Evolutionary conservation across 2,329 filamentous ascomycete genomes (phyloP).

Genomic region (Parastagonospora avenae): DNA sequence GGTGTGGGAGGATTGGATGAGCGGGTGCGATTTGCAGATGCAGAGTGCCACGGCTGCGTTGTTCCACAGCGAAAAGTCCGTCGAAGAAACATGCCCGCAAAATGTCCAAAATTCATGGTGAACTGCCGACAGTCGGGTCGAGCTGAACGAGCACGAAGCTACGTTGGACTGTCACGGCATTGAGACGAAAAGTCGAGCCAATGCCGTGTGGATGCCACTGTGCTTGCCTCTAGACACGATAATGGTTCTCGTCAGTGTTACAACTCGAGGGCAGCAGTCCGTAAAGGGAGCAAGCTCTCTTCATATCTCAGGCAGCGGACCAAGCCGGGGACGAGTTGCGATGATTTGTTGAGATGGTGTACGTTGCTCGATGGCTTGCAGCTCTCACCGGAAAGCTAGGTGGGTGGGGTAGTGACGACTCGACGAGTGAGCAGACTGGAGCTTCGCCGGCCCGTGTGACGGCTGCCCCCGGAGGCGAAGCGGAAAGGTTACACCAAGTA

Average conservation of each 20-base stretch:
- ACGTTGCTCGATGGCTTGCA: slow-evolving; percentile 19
- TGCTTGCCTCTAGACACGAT: background rate
- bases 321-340: background rate
- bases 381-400: slow-evolving; percentile 34
- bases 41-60: slow-evolving; percentile 4
- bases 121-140: slow-evolving; percentile 4
- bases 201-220: background rate
- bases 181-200: background rate
- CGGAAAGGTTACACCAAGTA: slow-evolving; percentile 38
- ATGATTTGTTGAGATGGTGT: slow-evolving; percentile 8
- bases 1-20: slow-evolving; percentile 22
- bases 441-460: slow-evolving; percentile 28
- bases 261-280: background rate
- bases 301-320: background rate
- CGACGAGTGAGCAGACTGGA: slow-evolving; percentile 20
- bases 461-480: slow-evolving; percentile 24
- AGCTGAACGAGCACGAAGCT: background rate
- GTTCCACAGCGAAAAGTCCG: slow-evolving; percentile 1
- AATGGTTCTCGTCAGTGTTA: background rate
- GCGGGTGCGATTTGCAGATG: slow-evolving; percentile 2
- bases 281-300: background rate
- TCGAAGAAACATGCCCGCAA: background rate
- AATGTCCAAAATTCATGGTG: background rate
- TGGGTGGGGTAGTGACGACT: slow-evolving; percentile 17
- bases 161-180: background rate